Percentiles rank a stretch among this genome's conserved stretches.
phyloP scores from a whole-genome alignment of 495 filamentous ascomycete species.

The Cetradonia linearis region DNA sequence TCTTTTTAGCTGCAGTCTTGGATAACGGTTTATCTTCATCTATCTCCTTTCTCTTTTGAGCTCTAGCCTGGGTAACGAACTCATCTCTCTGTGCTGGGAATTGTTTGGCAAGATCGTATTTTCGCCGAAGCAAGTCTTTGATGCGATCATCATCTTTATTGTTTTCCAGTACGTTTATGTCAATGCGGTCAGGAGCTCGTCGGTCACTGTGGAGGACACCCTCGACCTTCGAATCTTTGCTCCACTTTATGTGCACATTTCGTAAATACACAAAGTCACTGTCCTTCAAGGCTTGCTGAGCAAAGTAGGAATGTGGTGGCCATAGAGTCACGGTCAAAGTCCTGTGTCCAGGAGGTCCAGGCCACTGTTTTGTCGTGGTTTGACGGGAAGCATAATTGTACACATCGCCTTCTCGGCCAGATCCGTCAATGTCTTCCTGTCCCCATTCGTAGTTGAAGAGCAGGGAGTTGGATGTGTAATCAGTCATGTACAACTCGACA shows the following conservation, averaged over 20 bases:
- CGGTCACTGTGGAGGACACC: slow-evolving; percentile 60
- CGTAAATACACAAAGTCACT: slow-evolving; percentile 53
- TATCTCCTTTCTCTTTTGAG: slow-evolving; percentile 26
- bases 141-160: slow-evolving; percentile 43
- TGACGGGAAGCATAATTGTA: slow-evolving; percentile 35
- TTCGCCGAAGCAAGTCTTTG: slow-evolving; percentile 52
- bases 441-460: slow-evolving; percentile 50
- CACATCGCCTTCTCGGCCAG: slow-evolving; percentile 38
- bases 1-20: slow-evolving; percentile 28
- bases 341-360: slow-evolving; percentile 66
- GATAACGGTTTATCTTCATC: slow-evolving; percentile 26
- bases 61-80: slow-evolving; percentile 23
- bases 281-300: slow-evolving; percentile 43
- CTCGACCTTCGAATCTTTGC: slow-evolving; percentile 49
- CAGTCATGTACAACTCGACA: slow-evolving; percentile 65
- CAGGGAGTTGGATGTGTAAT: slow-evolving; percentile 63
- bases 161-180: slow-evolving; percentile 40
- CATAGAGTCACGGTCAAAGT: slow-evolving; percentile 64
- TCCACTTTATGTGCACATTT: slow-evolving; percentile 63
- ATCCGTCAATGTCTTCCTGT: slow-evolving; percentile 29
- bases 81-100: slow-evolving; percentile 40
- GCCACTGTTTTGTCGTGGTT: slow-evolving; percentile 43
- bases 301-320: slow-evolving; percentile 53
- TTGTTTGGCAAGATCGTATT: slow-evolving; percentile 48
- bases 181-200: slow-evolving; percentile 39